Evolutionary conservation across 371 early-diverging fungal species (phyloP).

Genomic region (Mucor velutinosus): DNA sequence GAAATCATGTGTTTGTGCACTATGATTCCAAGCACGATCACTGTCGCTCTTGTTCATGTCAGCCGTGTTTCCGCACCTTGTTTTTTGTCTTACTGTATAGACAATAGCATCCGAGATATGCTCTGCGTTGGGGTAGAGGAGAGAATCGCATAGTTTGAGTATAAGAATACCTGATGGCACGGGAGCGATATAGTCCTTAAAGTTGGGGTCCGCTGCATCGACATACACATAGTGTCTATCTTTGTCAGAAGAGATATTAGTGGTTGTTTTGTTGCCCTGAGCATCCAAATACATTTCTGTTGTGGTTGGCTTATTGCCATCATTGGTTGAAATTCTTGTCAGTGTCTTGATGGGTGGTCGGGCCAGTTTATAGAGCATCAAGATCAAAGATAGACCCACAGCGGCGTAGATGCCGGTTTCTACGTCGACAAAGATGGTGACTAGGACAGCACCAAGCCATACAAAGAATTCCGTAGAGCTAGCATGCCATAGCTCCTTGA

Average conservation of each 20-base stretch:
- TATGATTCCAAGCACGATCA: slow-evolving; percentile 50
- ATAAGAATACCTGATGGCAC: slow-evolving; percentile 17
- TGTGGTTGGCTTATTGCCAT: neutral
- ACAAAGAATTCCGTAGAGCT: slow-evolving; percentile 56
- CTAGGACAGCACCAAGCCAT: slow-evolving; percentile 54
- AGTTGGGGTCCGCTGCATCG: slow-evolving; percentile 20
- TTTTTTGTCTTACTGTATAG: slow-evolving; percentile 5
- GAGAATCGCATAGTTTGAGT: slow-evolving; percentile 9
- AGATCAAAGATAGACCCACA: slow-evolving; percentile 54
- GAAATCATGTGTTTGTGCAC: neutral
- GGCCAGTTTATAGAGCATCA: slow-evolving; percentile 65
- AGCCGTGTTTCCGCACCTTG: slow-evolving; percentile 11
- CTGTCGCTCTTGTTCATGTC: slow-evolving; percentile 23
- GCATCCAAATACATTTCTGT: slow-evolving; percentile 33
- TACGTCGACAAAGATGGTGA: slow-evolving; percentile 65
- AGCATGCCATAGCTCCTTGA: slow-evolving; percentile 36
- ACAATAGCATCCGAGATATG: slow-evolving; percentile 21
- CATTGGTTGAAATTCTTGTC: slow-evolving; percentile 12
- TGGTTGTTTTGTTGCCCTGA: slow-evolving; percentile 41
- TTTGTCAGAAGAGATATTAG: neutral
- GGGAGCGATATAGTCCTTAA: neutral
- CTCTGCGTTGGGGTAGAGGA: slow-evolving; percentile 26
- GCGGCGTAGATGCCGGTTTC: slow-evolving; percentile 67
- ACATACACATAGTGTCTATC: slow-evolving; percentile 17
- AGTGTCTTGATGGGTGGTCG: slow-evolving; percentile 51